Evolutionary conservation across 164 flowering plant species (phyloP).

Genomic region (Liquidambar formosana): DNA sequence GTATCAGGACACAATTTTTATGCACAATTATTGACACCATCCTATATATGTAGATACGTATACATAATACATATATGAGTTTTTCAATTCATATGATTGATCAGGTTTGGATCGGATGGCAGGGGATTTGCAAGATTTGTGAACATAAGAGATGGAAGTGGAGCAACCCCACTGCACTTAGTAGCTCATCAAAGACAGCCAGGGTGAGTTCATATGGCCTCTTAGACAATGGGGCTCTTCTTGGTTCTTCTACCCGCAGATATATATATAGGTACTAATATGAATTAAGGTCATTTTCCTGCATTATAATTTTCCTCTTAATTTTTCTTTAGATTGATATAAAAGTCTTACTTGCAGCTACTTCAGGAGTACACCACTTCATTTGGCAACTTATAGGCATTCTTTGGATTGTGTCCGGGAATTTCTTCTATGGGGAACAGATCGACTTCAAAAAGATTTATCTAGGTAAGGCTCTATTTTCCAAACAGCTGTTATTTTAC

Average conservation of each 20-base stretch:
- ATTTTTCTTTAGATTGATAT: neutral
- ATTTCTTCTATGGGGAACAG: conserved; percentile 69
- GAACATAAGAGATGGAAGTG: conserved; percentile 48
- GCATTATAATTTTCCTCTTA: neutral
- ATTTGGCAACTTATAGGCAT: conserved; percentile 56
- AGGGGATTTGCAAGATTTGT: conserved; percentile 67
- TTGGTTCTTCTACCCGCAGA: conserved; percentile 50
- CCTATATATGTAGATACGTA: too few relatives aligned
- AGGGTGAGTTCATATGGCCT: conserved; percentile 40
- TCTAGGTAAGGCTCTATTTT: conserved; percentile 33
- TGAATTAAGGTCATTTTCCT: neutral
- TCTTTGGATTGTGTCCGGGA: conserved; percentile 54
- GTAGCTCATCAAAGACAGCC: conserved; percentile 45
- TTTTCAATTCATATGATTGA: neutral
- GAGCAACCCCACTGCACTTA: conserved; percentile 54
- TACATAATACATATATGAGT: too few relatives aligned
- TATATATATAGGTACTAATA: conserved; percentile 41
- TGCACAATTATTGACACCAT: too few relatives aligned
- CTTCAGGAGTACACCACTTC: conserved; percentile 59
- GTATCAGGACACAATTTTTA: too few relatives aligned
- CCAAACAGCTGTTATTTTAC: too few relatives aligned
- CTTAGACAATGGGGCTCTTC: conserved; percentile 50
- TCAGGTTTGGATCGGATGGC: conserved; percentile 5
- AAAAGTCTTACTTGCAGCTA: conserved; percentile 26
- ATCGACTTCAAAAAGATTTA: conserved; percentile 53